Percentiles rank a stretch among this genome's conserved stretches.
These are phyloP conservation scores for Pyricularia pennisetigena DNA, from an alignment of 2,329 filamentous ascomycete genomes.

Conservation along the genomic window DNA sequence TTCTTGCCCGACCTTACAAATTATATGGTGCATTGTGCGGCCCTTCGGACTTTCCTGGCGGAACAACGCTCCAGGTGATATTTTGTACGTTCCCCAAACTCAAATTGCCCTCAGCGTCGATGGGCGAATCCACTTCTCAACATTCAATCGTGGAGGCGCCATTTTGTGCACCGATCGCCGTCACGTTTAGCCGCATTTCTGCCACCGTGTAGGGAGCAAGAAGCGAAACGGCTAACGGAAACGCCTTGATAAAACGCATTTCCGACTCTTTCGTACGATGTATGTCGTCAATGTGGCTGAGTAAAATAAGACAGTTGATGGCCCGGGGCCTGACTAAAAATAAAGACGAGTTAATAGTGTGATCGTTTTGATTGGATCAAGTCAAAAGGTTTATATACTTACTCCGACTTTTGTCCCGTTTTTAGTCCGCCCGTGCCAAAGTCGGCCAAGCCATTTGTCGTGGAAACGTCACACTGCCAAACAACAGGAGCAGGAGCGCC, in stretches of 20 bases:
- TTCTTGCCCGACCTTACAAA: neutral
- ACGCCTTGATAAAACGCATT: neutral
- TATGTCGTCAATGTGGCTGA: neutral
- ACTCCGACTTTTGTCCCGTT: neutral
- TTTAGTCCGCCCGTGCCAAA: neutral
- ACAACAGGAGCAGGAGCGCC: neutral
- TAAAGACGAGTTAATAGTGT: neutral
- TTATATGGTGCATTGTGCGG: neutral
- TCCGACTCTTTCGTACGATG: neutral
- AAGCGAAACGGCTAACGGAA: neutral
- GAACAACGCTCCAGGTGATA: neutral
- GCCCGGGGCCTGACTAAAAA: neutral
- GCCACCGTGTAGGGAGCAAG: neutral
- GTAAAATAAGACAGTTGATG: neutral
- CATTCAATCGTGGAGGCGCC: conserved; percentile 32
- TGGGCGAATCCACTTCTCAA: conserved; percentile 22
- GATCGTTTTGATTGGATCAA: neutral
- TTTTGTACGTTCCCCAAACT: neutral
- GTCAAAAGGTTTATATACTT: neutral
- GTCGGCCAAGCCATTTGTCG: neutral
- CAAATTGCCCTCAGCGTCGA: neutral
- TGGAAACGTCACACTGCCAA: neutral
- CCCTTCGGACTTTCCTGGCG: neutral
- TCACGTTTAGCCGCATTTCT: conserved; percentile 22
- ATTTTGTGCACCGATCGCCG: conserved; percentile 24